Conservation (phyloP, 805 yeast genomes). For the Tetrapisispora taiwanensis region DNA sequence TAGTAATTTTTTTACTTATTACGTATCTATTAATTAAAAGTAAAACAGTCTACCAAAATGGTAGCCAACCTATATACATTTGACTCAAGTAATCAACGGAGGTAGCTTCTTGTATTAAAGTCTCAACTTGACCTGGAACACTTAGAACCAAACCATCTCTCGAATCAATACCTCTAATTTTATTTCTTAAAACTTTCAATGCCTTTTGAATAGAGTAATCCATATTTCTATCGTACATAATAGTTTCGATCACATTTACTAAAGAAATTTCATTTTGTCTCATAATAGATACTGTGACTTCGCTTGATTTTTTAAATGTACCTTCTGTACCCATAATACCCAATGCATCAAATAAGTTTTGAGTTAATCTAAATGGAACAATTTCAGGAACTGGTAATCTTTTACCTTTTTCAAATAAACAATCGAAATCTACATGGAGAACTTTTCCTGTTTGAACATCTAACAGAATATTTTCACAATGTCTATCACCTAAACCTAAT, state of each 20-base stretch:
- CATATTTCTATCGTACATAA: slow-evolving; percentile 64
- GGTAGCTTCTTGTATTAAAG: slow-evolving; percentile 72
- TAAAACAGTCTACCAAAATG: slow-evolving; percentile 61
- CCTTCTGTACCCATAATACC: slow-evolving; percentile 90
- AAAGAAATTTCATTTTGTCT: slow-evolving; percentile 72
- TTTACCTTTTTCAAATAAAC: slow-evolving; percentile 75
- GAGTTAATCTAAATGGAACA: slow-evolving; percentile 89
- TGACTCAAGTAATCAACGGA: slow-evolving; percentile 58
- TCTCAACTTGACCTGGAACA: slow-evolving; percentile 87
- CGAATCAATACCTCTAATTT: slow-evolving; percentile 73
- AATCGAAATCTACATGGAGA: slow-evolving; percentile 93
- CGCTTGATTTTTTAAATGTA: slow-evolving; percentile 73
- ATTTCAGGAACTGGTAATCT: slow-evolving; percentile 79
- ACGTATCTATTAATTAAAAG: too few species aligned
- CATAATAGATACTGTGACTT: slow-evolving; percentile 64
- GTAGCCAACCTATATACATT: slow-evolving; percentile 94
- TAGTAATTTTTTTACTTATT: neutral
- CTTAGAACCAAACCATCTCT: slow-evolving; percentile 80
- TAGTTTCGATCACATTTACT: slow-evolving; percentile 86
- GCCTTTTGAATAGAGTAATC: slow-evolving; percentile 54
- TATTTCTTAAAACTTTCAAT: slow-evolving; percentile 59
- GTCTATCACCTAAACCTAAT: slow-evolving; percentile 92
- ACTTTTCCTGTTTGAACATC: slow-evolving; percentile 66
- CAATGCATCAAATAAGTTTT: slow-evolving; percentile 78
- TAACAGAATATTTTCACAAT: slow-evolving; percentile 80